Evolutionary conservation across 2,329 filamentous ascomycete species (phyloP).

Genomic region (Beauveria scarabaeidicola): DNA sequence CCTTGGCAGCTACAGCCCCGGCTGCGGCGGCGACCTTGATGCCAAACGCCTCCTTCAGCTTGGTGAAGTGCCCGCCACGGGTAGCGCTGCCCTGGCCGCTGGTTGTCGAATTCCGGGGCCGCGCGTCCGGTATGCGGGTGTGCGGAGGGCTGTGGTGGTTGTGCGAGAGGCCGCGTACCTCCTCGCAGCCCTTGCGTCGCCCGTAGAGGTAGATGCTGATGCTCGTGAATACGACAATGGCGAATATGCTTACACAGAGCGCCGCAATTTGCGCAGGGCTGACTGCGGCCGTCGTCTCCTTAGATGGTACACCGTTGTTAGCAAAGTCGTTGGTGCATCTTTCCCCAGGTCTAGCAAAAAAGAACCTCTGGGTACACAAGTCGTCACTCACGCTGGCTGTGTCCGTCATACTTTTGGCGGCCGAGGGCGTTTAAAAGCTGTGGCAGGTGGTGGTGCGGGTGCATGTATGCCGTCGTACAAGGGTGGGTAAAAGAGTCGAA

Average conservation of each 20-base stretch:
- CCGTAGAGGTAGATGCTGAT: slow-evolving; percentile 41
- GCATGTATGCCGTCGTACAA: neutral
- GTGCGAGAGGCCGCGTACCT: neutral
- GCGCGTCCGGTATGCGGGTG: neutral
- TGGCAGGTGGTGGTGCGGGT: neutral
- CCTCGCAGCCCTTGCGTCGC: slow-evolving; percentile 28
- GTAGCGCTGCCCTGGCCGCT: neutral
- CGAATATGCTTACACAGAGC: slow-evolving; percentile 45
- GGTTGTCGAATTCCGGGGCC: neutral
- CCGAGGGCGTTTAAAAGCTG: too few relatives aligned
- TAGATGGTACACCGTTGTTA: neutral
- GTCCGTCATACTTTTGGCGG: neutral
- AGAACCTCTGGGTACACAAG: neutral
- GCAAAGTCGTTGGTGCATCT: neutral
- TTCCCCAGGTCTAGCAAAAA: neutral
- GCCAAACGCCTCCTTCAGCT: neutral
- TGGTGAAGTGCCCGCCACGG: neutral
- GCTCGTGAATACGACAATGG: slow-evolving; percentile 34
- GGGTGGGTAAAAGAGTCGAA: neutral
- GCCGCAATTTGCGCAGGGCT: slow-evolving; percentile 48
- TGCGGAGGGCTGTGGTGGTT: neutral
- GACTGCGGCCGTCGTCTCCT: slow-evolving; percentile 11
- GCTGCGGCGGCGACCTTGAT: neutral
- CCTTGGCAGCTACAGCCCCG: neutral
- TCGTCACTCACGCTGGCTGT: neutral